phyloP scores from a whole-genome alignment of 1,284 basidiomycete genomes.

The Xerocomus cyaneibrunnescens region DNA sequence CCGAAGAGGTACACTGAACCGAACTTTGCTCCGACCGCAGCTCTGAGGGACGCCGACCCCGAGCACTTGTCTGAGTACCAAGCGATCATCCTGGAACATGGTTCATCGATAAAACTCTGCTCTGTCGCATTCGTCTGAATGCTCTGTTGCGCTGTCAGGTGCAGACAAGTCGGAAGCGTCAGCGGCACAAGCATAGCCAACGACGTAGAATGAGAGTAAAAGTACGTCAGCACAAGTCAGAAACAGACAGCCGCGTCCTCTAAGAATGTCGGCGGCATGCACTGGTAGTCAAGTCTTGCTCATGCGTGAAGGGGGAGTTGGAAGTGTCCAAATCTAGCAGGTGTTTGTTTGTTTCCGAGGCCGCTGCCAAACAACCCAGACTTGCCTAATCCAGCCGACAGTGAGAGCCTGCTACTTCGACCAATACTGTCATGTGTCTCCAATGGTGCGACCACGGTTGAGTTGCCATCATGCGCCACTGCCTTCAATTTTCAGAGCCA shows the following conservation, averaged over 20 bases:
- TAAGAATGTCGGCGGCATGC: conserved; percentile 4
- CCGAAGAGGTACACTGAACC: conserved; percentile 41
- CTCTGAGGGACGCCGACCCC: conserved; percentile 11
- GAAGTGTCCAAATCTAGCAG: conserved; percentile 11
- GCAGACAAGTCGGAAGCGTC: conserved; percentile 24
- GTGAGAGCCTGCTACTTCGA: not conserved
- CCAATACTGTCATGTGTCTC: not conserved
- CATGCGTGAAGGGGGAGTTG: conserved; percentile 5
- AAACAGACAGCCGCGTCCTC: not conserved
- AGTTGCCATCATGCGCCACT: not conserved
- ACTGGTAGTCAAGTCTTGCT: conserved; percentile 3
- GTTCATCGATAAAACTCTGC: conserved; percentile 28
- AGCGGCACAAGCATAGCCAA: conserved; percentile 31
- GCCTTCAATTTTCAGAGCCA: not conserved
- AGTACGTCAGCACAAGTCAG: not conserved
- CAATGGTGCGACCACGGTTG: not conserved
- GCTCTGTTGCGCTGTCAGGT: conserved; percentile 5
- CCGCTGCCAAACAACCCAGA: conserved; percentile 28
- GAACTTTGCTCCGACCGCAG: conserved; percentile 37
- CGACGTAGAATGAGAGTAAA: not conserved
- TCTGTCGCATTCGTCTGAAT: conserved; percentile 18
- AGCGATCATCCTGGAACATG: conserved; percentile 18
- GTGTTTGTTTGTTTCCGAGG: conserved; percentile 34
- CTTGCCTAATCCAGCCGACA: not conserved
- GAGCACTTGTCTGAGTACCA: conserved; percentile 19